phyloP scores from a whole-genome alignment of 2,329 filamentous ascomycete genomes.

The Microcera coccophila region DNA sequence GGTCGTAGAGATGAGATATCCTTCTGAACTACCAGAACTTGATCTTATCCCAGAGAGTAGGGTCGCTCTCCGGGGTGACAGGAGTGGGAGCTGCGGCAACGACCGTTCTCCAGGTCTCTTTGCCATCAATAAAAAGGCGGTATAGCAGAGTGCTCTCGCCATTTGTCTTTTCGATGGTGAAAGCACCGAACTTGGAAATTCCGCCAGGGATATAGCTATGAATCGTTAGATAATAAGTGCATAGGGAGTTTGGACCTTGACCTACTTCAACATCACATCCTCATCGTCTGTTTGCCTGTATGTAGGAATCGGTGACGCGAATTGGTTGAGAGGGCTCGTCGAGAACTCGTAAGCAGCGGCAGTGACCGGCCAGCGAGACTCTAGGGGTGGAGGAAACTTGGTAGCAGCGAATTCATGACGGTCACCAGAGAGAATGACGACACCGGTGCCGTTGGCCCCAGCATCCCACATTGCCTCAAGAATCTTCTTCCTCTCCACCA shows the following conservation, averaged over 20 bases:
- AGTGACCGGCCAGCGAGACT: constrained; percentile 58
- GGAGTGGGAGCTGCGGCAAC: constrained; percentile 41
- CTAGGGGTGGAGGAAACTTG: constrained; percentile 61
- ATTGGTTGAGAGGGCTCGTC: constrained; percentile 87
- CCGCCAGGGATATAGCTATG: constrained; percentile 73
- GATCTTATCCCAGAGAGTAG: constrained; percentile 47
- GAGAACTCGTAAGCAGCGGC: constrained; percentile 85
- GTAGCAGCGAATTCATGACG: constrained; percentile 97
- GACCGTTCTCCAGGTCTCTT: constrained; percentile 68
- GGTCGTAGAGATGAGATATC: too few relatives aligned
- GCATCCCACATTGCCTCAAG: constrained; percentile 92
- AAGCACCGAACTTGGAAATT: constrained; percentile 77
- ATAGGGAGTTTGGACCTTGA: constrained; percentile 19
- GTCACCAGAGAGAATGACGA: constrained; percentile 84
- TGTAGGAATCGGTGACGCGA: constrained; percentile 80
- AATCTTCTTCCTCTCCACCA: constrained; percentile 71
- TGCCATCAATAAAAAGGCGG: constrained; percentile 75
- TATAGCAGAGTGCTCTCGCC: constrained; percentile 72
- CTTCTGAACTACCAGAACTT: constrained; percentile 4
- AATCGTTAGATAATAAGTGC: constrained; percentile 1
- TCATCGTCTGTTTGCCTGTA: constrained; percentile 78
- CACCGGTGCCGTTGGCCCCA: constrained; percentile 68
- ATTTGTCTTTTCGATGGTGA: constrained; percentile 66
- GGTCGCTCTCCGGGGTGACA: constrained; percentile 27
- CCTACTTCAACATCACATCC: constrained; percentile 80